Evolutionary conservation across 345 rosid species (phyloP).

Genomic region (Sisymbrium irio): DNA sequence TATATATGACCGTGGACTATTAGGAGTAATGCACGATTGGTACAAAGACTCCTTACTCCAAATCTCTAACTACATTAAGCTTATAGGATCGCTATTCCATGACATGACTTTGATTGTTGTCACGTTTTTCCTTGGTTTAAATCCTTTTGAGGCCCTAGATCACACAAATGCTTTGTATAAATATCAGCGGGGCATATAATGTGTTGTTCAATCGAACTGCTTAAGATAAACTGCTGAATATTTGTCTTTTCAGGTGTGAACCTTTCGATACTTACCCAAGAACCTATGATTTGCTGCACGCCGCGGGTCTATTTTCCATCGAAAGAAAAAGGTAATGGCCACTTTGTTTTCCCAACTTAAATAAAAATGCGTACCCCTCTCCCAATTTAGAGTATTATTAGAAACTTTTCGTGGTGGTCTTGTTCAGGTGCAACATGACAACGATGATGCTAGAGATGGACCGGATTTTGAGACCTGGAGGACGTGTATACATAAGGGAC

Average conservation of each 20-base stretch:
- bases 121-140: neutral
- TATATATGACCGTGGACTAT: constrained; percentile 90
- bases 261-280: constrained; percentile 96
- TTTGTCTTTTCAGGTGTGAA: constrained; percentile 70
- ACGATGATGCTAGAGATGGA: constrained; percentile 98
- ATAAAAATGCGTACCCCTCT: neutral
- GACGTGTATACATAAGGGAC: constrained; percentile 81
- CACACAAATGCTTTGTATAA: neutral
- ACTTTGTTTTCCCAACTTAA: neutral
- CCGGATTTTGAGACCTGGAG: constrained; percentile 94
- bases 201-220: neutral
- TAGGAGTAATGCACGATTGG: constrained; percentile 98
- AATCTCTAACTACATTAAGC: neutral
- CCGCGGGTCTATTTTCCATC: constrained; percentile 83
- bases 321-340: constrained; percentile 73
- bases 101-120: constrained; percentile 5
- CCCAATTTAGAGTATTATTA: neutral
- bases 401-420: constrained; percentile 9
- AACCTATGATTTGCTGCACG: constrained; percentile 86
- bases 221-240: neutral
- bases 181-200: neutral
- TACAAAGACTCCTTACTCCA: constrained; percentile 30
- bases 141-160: neutral
- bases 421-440: constrained; percentile 80
- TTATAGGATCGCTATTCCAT: neutral